A percentile compares a stretch with the other conserved stretches of the same genome.
phyloP scores from a whole-genome alignment of 129 eudicot genomes.

The Mikania micrantha region DNA sequence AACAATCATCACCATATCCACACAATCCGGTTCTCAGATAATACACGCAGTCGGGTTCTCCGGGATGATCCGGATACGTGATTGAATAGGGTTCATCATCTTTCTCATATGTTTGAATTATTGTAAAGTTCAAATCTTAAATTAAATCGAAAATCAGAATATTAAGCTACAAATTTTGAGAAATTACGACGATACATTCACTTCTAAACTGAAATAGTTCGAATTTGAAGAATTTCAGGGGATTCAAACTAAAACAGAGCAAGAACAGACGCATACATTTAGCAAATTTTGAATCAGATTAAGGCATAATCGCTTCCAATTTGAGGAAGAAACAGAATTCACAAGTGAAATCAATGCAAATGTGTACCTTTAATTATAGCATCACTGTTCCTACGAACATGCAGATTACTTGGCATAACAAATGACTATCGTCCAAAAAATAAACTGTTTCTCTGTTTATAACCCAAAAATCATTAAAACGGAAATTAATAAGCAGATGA shows the following conservation, averaged over 20 bases:
- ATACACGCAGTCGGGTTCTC: slow-evolving; percentile 74
- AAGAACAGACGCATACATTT: no score
- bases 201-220: no score
- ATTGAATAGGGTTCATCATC: slow-evolving; percentile 21
- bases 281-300: background rate
- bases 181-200: no score
- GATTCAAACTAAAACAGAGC: background rate
- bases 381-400: no score
- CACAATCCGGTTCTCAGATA: slow-evolving; percentile 64
- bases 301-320: slow-evolving; percentile 9
- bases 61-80: slow-evolving; percentile 67
- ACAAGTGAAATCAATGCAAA: background rate
- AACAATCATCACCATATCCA: slow-evolving; percentile 69
- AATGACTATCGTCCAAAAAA: no score
- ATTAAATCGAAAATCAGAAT: no score
- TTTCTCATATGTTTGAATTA: slow-evolving; percentile 29
- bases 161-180: no score
- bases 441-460: no score
- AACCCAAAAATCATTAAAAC: no score
- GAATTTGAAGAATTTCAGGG: no score
- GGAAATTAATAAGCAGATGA: no score
- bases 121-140: background rate
- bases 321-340: background rate
- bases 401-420: no score
- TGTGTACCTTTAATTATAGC: slow-evolving; percentile 45